phyloP scores from a whole-genome alignment of 768 basidiomycete genomes.

The Guyanaporus albipodus region DNA sequence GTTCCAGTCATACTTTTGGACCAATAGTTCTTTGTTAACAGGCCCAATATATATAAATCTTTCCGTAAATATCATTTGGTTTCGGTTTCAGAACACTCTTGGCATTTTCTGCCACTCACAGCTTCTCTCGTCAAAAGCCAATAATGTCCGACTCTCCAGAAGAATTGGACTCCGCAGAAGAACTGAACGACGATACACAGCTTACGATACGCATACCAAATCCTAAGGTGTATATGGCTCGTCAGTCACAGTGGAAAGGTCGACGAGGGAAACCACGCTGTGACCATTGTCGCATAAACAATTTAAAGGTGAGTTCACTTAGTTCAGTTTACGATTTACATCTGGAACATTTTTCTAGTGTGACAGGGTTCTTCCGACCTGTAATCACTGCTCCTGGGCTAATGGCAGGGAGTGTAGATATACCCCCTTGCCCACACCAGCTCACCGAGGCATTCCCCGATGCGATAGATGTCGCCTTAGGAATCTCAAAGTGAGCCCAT shows the following conservation, averaged over 20 bases:
- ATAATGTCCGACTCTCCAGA: constrained; percentile 36
- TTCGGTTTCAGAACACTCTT: constrained; percentile 2
- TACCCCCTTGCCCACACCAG: constrained; percentile 70
- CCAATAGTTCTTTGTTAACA: constrained; percentile 9
- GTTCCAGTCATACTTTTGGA: constrained; percentile 1
- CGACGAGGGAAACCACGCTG: constrained; percentile 72
- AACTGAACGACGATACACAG: constrained; percentile 45
- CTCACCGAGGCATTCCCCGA: constrained; percentile 69
- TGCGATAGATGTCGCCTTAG: constrained; percentile 66
- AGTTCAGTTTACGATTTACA: constrained; percentile 2
- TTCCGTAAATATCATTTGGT: constrained; percentile 5
- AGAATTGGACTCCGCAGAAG: constrained; percentile 37
- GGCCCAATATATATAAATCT: constrained; percentile 1
- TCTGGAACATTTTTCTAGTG: constrained; percentile 42
- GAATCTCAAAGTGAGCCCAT: constrained; percentile 56
- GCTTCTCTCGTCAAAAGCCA: constrained; percentile 8
- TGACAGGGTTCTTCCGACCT: constrained; percentile 64
- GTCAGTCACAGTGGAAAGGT: constrained; percentile 71
- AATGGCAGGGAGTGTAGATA: constrained; percentile 65
- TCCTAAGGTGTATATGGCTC: constrained; percentile 62
- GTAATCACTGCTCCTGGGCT: constrained; percentile 69
- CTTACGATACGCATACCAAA: constrained; percentile 66
- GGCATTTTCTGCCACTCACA: constrained; percentile 18
- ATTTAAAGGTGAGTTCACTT: constrained; percentile 55
- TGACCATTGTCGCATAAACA: constrained; percentile 67